phyloP scores from a whole-genome alignment of 768 basidiomycete genomes.

The Tephrocybe sp. region DNA sequence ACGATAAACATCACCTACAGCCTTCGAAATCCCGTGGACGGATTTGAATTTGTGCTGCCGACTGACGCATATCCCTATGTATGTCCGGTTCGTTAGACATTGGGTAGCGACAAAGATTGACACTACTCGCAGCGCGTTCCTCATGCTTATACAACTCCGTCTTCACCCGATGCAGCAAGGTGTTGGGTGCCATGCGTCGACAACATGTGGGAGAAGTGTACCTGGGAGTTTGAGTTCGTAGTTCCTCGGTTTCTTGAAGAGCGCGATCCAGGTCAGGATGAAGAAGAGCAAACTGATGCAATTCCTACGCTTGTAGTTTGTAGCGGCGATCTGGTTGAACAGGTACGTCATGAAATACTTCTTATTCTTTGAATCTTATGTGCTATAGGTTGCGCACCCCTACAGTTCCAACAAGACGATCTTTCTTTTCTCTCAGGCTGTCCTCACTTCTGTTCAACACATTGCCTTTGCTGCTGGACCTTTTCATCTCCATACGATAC shows the following conservation, averaged over 20 bases:
- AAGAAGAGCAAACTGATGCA: conserved; percentile 58
- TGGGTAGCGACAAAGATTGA: conserved; percentile 16
- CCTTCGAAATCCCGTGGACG: conserved; percentile 79
- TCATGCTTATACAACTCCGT: conserved; percentile 88
- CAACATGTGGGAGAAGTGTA: conserved; percentile 92
- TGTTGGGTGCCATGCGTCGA: conserved; percentile 99
- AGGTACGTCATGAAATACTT: conserved; percentile 48
- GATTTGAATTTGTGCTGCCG: conserved; percentile 81
- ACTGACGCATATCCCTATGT: conserved; percentile 85
- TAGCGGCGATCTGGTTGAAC: conserved; percentile 93
- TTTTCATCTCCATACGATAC: conserved; percentile 76
- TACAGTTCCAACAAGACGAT: conserved; percentile 93
- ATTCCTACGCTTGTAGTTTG: conserved; percentile 87
- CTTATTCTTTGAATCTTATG: conserved; percentile 7
- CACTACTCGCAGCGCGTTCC: conserved; percentile 69
- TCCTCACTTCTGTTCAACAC: conserved; percentile 92
- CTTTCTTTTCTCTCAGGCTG: conserved; percentile 86
- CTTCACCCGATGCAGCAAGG: conserved; percentile 87
- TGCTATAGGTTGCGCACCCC: conserved; percentile 81
- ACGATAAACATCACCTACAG: conserved; percentile 78
- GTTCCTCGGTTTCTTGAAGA: conserved; percentile 85
- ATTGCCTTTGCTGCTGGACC: conserved; percentile 96
- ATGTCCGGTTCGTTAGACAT: conserved; percentile 31
- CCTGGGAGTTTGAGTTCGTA: conserved; percentile 98
- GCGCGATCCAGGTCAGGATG: conserved; percentile 39